Evolutionary conservation across 2,329 filamentous ascomycete genomes (phyloP).

Genomic region (Arthroderma sp.): DNA sequence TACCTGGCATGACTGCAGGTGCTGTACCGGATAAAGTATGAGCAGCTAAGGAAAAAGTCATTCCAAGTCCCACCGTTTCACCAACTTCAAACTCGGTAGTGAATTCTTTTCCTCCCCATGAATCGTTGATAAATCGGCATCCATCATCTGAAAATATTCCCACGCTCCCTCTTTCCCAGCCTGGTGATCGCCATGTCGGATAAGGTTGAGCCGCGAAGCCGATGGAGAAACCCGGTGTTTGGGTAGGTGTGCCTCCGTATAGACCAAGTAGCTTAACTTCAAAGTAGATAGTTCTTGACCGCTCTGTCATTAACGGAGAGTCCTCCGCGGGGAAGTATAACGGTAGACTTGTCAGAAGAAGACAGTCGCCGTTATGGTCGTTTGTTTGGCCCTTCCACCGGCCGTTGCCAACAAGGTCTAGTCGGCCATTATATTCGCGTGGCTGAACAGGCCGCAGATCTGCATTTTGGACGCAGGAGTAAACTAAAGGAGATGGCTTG

Average conservation of each 20-base stretch:
- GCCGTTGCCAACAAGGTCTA: slow-evolving; percentile 23
- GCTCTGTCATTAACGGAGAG: slow-evolving; percentile 34
- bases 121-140: slow-evolving; percentile 49
- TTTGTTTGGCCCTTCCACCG: slow-evolving; percentile 34
- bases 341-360: slow-evolving; percentile 42
- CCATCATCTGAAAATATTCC: slow-evolving; percentile 52
- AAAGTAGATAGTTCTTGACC: slow-evolving; percentile 45
- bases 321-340: slow-evolving; percentile 42
- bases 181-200: slow-evolving; percentile 48
- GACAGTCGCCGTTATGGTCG: slow-evolving; percentile 34
- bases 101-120: slow-evolving; percentile 46
- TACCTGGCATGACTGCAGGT: slow-evolving; percentile 1
- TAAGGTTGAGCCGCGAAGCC: slow-evolving; percentile 50
- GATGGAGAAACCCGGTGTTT: slow-evolving; percentile 43
- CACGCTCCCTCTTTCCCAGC: slow-evolving; percentile 49
- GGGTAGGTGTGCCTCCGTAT: slow-evolving; percentile 18
- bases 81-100: slow-evolving; percentile 38
- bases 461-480: slow-evolving; percentile 29
- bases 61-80: slow-evolving; percentile 47
- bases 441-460: slow-evolving; percentile 35
- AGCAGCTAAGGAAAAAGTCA: slow-evolving; percentile 35
- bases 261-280: slow-evolving; percentile 41
- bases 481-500: slow-evolving; percentile 29
- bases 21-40: slow-evolving; percentile 4
- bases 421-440: slow-evolving; percentile 27